Base-by-base conservation (phyloP, 176 grass and related monocot genomes). In the Calamus simplicifolius region DNA sequence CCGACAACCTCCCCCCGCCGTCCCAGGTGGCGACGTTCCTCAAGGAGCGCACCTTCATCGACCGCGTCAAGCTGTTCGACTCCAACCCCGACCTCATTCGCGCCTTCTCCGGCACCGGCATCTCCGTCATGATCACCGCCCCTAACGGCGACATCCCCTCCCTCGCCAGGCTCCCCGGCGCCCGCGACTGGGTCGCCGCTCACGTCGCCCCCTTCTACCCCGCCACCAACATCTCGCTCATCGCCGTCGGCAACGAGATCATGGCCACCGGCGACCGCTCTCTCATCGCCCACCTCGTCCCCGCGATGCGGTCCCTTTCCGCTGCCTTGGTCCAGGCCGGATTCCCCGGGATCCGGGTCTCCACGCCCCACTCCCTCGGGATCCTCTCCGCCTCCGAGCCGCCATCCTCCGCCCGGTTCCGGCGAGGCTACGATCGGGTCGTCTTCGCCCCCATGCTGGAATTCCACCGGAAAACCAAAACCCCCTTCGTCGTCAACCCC, bases 221-320 rank as follows among this genome's bases (percentile, higher is more conserved):
- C 4, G 70, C 73, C 23, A 79, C 87, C 29, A 84, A 85, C 62
- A 65, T 97, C 28, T 57, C 80, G 6, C 84, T 88, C 58, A 61
- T 91, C 48, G 63, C 88, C 16, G 84, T 85, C 18, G 93, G 93
- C 6, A 97, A 97, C 58, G 93, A 97, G 69, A 62, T 97, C 51
- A 75, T 96, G 25, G 77, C 73, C 51, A 49, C 43, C 38, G 43
- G 56, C 0, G 78, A 75, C 27, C 54, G 65, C 10, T 14, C 1
- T 54, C 77, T 88, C 71, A 62, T 78, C 48, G 19, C 52, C 0
- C 51, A 73, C 1, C 93, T 97, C 10, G 78, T 92, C 19, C 87
- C 84, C 0, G 87, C 93, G 25, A 92, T 92, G 84, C 71, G 78
- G 17, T 69, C 71, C 23, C 53, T 97, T 30, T 31, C 30, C 1